These are phyloP conservation scores for Acrocalymma vagum DNA, from an alignment of 2,329 filamentous ascomycete species.

Conservation along the genomic window DNA sequence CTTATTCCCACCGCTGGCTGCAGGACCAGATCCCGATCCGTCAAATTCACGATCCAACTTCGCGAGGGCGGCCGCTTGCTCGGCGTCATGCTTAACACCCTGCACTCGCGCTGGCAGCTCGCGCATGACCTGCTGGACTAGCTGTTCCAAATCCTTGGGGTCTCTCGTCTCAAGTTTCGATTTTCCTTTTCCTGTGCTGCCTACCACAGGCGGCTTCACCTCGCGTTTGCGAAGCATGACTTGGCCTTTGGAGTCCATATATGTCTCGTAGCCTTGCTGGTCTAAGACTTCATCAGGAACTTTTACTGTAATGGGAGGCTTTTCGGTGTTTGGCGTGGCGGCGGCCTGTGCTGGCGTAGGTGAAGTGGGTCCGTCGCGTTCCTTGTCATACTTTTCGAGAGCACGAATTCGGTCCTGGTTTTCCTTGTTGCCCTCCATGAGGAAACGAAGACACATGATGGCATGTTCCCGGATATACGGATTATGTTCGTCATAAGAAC, in stretches of 20 bases:
- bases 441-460: conserved; percentile 60
- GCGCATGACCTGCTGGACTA: conserved; percentile 57
- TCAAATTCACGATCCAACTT: conserved; percentile 54
- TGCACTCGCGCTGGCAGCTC: conserved; percentile 51
- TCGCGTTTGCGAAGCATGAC: conserved; percentile 57
- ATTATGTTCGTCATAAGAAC: conserved; percentile 90
- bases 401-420: conserved; percentile 76
- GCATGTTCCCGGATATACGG: conserved; percentile 89
- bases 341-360: conserved; percentile 13
- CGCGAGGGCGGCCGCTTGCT: conserved; percentile 55
- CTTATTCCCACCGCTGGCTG: too few relatives aligned
- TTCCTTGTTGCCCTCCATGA: conserved; percentile 77
- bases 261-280: conserved; percentile 59
- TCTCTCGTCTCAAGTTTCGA: conserved; percentile 44
- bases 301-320: conserved; percentile 36
- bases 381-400: conserved; percentile 53
- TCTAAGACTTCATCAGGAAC: conserved; percentile 59
- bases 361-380: conserved; percentile 18
- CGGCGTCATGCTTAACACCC: conserved; percentile 49
- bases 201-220: conserved; percentile 15
- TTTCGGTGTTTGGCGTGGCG: conserved; percentile 8
- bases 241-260: conserved; percentile 58
- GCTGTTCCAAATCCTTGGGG: conserved; percentile 52
- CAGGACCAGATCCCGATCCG: too few relatives aligned
- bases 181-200: conserved; percentile 35